These are phyloP conservation scores for Polytrichum formosum DNA, from an alignment of 225 moss, liverwort and hornwort species.

Conservation along the genomic window DNA sequence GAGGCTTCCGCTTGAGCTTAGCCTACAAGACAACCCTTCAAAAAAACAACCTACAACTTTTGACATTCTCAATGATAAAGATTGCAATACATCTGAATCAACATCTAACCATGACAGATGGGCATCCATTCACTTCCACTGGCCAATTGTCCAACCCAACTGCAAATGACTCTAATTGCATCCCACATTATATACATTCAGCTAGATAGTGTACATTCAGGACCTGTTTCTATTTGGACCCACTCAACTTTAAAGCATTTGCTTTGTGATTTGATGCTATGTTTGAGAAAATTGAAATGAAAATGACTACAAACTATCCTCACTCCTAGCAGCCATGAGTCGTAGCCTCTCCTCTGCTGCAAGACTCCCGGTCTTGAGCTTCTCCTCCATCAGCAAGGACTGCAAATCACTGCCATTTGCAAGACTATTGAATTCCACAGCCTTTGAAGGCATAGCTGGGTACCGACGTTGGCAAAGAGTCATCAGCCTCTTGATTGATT, in stretches of 20 bases:
- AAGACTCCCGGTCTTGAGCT: slow-evolving; percentile 51
- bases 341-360: slow-evolving; percentile 72
- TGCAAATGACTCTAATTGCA: not conserved
- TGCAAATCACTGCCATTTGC: slow-evolving; percentile 97
- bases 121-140: no score
- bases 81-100: no score
- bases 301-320: slow-evolving; percentile 36
- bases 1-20: no score
- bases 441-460: slow-evolving; percentile 97
- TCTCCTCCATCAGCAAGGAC: slow-evolving; percentile 79
- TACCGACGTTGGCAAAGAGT: slow-evolving; percentile 95
- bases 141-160: no score
- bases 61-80: no score
- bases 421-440: slow-evolving; percentile 97
- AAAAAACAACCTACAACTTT: no score
- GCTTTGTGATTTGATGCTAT: not conserved
- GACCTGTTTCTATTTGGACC: not conserved
- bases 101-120: no score
- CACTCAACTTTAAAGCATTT: not conserved
- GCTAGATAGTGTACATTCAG: not conserved
- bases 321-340: slow-evolving; percentile 68
- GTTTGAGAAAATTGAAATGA: not conserved
- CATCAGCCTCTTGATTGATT: slow-evolving; percentile 98
- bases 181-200: not conserved
- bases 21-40: no score